Conservation (phyloP, 495 filamentous ascomycete species). For the Xylaria flabelliformis region DNA sequence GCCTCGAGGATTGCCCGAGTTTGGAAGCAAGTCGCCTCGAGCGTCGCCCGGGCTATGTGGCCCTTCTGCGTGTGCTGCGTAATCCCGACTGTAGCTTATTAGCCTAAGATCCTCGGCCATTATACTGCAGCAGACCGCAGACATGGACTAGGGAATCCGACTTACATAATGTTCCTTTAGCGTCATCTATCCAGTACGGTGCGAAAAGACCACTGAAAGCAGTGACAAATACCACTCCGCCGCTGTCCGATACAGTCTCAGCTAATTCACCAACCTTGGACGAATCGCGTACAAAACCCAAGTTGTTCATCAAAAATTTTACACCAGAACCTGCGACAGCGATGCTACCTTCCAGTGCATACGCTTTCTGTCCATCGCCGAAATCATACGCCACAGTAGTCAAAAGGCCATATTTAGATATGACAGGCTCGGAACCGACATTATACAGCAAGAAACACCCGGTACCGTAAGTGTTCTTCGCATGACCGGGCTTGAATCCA, state of each 20-base stretch:
- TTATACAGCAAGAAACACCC: constrained; percentile 97
- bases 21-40: constrained; percentile 95
- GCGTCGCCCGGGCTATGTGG: constrained; percentile 91
- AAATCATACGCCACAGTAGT: constrained; percentile 90
- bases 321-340: constrained; percentile 90
- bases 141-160: constrained; percentile 2
- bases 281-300: constrained; percentile 80
- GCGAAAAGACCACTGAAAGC: constrained; percentile 96
- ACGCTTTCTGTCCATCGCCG: constrained; percentile 73
- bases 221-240: constrained; percentile 92
- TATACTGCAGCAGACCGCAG: not conserved
- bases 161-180: constrained; percentile 86
- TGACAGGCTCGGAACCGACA: constrained; percentile 86
- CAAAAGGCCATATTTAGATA: constrained; percentile 87
- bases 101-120: constrained; percentile 22
- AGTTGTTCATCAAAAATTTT: constrained; percentile 89
- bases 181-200: constrained; percentile 98
- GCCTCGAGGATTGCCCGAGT: constrained; percentile 93
- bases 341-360: constrained; percentile 91
- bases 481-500: constrained; percentile 82
- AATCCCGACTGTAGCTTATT: constrained; percentile 68
- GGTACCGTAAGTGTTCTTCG: constrained; percentile 97
- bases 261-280: constrained; percentile 84
- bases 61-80: constrained; percentile 89
- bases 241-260: constrained; percentile 81